Evolutionary conservation across 768 basidiomycete species (phyloP), one percentile per base, ranked within the genome.

Genomic region (Inosperma sp.): DNA sequence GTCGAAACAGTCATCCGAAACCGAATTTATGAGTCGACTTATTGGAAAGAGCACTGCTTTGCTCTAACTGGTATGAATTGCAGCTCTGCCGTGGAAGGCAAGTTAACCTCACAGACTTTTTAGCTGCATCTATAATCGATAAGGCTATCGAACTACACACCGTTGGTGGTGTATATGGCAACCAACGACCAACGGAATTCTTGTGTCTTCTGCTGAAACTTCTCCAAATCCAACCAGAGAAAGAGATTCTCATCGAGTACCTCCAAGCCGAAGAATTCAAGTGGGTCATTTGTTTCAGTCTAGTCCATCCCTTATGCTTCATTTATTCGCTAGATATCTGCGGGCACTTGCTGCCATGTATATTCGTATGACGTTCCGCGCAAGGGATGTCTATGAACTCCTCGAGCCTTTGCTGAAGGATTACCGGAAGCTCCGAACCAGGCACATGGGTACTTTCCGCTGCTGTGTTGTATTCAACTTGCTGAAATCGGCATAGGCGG

Each of bases 21-120:
- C 63, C 82, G 96, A 54, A 96, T 99, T 54, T 99, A 95, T 75
- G 95, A 98, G 67, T 87, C 88, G 0, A 67, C 76, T 6, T 99
- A 82, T 69, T 99, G 95, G 95, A 99, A 99, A 72, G 95, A 99
- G 65, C 92, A 96, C 59, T 99, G 95, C 65, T 99, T 99, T 65
- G 95, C 95, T 17, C 73, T 99, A 40, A 96, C 92, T 53, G 92
- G 93, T 89, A 43, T 44, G 77, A 25, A 21, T 37, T 26, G 25
- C 29, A 6, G 23, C 6, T 23, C 9, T 41, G 21, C 23, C 3
- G 12, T 51, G 10, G 30, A 36, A 40, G 33, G 12, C 22, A 40
- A 25, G 49, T 13, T 31, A 55, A n/a, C 22, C 49, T 30, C 27
- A 40, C 30, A 6, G 10, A 42, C 45, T 34, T 52, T 52, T 19